These are phyloP conservation scores for Vickermania spadyakhi DNA, from an alignment of 208 protist genomes.

Conservation along the genomic window DNA sequence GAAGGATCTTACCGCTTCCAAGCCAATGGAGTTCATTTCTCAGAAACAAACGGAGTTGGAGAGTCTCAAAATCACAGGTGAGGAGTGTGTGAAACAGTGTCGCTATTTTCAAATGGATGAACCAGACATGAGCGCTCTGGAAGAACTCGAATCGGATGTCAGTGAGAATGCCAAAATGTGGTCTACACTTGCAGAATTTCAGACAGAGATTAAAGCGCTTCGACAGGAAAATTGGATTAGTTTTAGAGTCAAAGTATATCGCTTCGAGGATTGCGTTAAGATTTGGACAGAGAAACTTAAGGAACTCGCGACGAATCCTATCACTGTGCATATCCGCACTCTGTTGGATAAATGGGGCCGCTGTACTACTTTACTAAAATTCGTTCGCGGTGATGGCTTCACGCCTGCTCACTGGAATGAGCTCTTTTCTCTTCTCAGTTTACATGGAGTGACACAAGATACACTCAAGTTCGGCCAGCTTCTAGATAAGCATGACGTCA, in stretches of 20 bases:
- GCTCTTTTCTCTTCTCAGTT: constrained; percentile 85
- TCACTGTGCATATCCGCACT: constrained; percentile 82
- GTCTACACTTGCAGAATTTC: constrained; percentile 81
- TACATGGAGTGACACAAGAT: constrained; percentile 78
- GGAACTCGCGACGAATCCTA: constrained; percentile 58
- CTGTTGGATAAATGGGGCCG: constrained; percentile 82
- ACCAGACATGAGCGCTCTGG: constrained; percentile 65
- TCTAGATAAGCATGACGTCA: constrained; percentile 56
- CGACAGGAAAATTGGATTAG: constrained; percentile 89
- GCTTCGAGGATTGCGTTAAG: constrained; percentile 94
- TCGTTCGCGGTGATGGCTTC: constrained; percentile 93
- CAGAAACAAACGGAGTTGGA: constrained; percentile 78
- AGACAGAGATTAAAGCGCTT: constrained; percentile 71
- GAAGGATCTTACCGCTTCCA: constrained; percentile 71
- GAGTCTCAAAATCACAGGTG: constrained; percentile 42
- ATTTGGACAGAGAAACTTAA: constrained; percentile 88
- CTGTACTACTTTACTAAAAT: constrained; percentile 86
- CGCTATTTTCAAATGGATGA: constrained; percentile 89
- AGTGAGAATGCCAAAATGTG: constrained; percentile 79
- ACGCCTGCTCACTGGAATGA: constrained; percentile 92
- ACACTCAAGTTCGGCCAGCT: constrained; percentile 90
- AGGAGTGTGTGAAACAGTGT: constrained; percentile 83
- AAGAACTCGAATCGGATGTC: constrained; percentile 80
- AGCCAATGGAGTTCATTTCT: constrained; percentile 70
- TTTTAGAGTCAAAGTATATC: constrained; percentile 88